Base-by-base conservation (phyloP, 73 alveolate genomes). In the Loxodes magnus region DNA sequence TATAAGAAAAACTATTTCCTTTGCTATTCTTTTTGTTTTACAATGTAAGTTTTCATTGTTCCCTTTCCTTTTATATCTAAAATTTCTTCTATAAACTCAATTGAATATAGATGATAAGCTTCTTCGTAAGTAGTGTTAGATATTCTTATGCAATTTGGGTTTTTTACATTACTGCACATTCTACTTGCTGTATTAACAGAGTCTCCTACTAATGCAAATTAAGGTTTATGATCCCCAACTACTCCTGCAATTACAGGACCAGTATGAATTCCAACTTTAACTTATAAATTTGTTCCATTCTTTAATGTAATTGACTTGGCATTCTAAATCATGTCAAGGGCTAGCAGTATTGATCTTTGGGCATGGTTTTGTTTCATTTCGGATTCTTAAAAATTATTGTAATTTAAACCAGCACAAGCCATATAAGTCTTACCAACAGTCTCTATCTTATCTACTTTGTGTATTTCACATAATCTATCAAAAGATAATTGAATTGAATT, bases 241-340 rank as follows among this genome's bases (percentile, higher is more conserved):
- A 91, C 98, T 4, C 98, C 99, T 4, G 96, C 87, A 26, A 91
- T 79, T 4, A 90, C 98, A 42, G 82, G 67, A 12, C 99, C 99
- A 35, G 90, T 75, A 56, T 92, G 96, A 46, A 92, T 77, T 20
- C 98, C 98, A 4, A 92, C 83, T 83, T 84, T 87, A 12, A 92
- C 93, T n/a, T n/a, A n/a, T n/a, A n/a, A n/a, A n/a, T n/a, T n/a
- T n/a, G n/a, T n/a, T n/a, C n/a, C n/a, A n/a, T n/a, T n/a, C n/a
- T n/a, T n/a, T n/a, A n/a, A n/a, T n/a, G n/a, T n/a, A n/a, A n/a
- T n/a, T n/a, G n/a, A n/a, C n/a, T n/a, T n/a, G n/a, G n/a, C n/a
- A n/a, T n/a, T n/a, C n/a, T n/a, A n/a, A n/a, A n/a, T n/a, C n/a
- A n/a, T n/a, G n/a, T n/a, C n/a, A n/a, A n/a, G n/a, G n/a, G n/a